Base-by-base conservation (phyloP, 1,284 basidiomycete genomes). In the Albatrellus sp. region DNA sequence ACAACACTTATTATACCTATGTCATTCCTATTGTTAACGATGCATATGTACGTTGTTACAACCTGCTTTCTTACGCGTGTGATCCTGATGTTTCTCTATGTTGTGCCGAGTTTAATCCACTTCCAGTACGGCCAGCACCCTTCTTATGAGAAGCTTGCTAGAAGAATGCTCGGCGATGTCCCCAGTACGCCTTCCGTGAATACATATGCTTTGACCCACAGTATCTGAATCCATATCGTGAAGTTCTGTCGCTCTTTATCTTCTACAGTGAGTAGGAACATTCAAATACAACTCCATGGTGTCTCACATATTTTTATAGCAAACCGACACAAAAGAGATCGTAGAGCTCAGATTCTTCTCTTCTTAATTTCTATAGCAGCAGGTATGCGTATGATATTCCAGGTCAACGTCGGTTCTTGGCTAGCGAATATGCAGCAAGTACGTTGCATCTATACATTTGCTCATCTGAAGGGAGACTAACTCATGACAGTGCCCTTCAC, bases 361-460 rank as follows among this genome's bases (percentile, higher is more conserved):
- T 77, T 85, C 53, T 40, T 73, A 10, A 49, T 84, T 14, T 77
- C 79, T 2, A 59, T 73, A n/a, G 54, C 61, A 1, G 67, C 67
- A 36, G 84, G 83, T 1, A 64, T 70, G 33, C 69, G 85, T 41
- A 64, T 87, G 62, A 67, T 88, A 45, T 87, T 73, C 59, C 61
- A 81, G n/a, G 61, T 86, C 48, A 83, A 85, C 52, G 66, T 66
- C 35, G 75, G 72, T 14, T 72, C 72, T 5, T 87, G 80, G 77
- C 52, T 70, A 29, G 66, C 70, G 29, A 81, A 80, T 50, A 84
- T 88, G 66, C 69, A 69, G 35, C 83, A 88, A 71, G 85, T 83
- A 48, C 42, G 64, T 56, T 8, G 24, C 12, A 14, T 33, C 5
- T 5, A 44, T 19, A 19, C 37, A 28, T 29, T 14, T 45, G n/a